These are phyloP conservation scores for Azolla pinnata DNA, from an alignment of 75 land plant genomes.

Conservation along the genomic window DNA sequence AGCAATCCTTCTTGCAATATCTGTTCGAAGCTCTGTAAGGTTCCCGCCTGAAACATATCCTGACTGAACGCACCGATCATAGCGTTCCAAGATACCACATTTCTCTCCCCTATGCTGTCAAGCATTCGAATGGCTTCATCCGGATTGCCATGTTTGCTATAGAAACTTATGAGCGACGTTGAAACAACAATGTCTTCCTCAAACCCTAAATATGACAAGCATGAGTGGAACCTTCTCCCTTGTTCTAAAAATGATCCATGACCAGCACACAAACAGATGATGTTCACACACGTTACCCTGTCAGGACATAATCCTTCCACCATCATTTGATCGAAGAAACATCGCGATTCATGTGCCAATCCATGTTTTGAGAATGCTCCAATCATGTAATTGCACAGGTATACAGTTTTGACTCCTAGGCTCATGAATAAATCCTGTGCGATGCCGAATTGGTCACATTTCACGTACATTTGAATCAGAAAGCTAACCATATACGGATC, in stretches of 20 bases:
- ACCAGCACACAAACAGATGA: background rate
- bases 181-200: background rate
- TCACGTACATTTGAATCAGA: background rate
- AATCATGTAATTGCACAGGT: background rate
- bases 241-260: background rate
- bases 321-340: background rate
- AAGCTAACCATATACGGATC: background rate
- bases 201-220: background rate
- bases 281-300: background rate
- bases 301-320: background rate
- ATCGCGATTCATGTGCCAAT: background rate
- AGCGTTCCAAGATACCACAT: slow-evolving; percentile 13
- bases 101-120: background rate
- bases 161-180: too few relatives aligned
- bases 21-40: background rate
- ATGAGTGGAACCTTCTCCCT: background rate
- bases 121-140: background rate
- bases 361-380: background rate
- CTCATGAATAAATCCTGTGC: background rate
- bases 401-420: background rate
- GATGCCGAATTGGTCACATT: background rate
- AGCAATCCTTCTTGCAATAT: background rate
- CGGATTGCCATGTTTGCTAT: background rate
- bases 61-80: slow-evolving; percentile 5
- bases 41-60: background rate